Evolutionary conservation across 306 rosid genomes (phyloP).

Genomic region (Carpinus fangiana): DNA sequence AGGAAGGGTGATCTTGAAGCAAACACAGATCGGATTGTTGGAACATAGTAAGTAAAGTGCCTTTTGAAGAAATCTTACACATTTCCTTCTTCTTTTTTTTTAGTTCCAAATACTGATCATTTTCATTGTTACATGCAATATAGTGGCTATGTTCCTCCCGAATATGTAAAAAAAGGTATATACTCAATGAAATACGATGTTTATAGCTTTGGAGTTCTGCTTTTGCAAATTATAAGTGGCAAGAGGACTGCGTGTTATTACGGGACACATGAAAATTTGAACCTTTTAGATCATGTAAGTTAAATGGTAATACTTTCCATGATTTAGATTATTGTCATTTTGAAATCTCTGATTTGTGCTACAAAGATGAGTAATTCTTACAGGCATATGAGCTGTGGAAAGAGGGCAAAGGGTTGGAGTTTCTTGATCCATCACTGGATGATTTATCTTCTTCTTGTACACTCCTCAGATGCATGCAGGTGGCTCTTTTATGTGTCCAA

Average conservation of each 20-base stretch:
- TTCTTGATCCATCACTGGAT: constrained; percentile 50
- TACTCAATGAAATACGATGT: constrained; percentile 58
- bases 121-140: constrained; percentile 1
- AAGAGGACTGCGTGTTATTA: constrained; percentile 45
- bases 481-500: constrained; percentile 64
- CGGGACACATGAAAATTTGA: constrained; percentile 41
- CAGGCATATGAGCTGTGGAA: constrained; percentile 63
- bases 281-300: constrained; percentile 61
- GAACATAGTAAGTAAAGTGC: constrained; percentile 32
- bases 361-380: neutral
- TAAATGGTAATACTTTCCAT: neutral
- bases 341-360: neutral
- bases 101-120: neutral
- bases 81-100: neutral
- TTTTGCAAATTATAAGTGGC: constrained; percentile 70
- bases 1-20: constrained; percentile 28
- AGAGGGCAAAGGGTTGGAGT: constrained; percentile 45
- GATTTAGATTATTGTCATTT: constrained; percentile 16
- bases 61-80: neutral
- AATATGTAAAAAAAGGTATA: constrained; percentile 54
- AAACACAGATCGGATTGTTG: constrained; percentile 36
- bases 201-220: constrained; percentile 45
- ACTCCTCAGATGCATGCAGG: constrained; percentile 60
- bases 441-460: constrained; percentile 46
- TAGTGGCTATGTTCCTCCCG: constrained; percentile 68